Evolutionary conservation across 352 stramenopile genomes (phyloP), one percentile per base, ranked within the genome.

Genomic region (Phytophthora quininea): DNA sequence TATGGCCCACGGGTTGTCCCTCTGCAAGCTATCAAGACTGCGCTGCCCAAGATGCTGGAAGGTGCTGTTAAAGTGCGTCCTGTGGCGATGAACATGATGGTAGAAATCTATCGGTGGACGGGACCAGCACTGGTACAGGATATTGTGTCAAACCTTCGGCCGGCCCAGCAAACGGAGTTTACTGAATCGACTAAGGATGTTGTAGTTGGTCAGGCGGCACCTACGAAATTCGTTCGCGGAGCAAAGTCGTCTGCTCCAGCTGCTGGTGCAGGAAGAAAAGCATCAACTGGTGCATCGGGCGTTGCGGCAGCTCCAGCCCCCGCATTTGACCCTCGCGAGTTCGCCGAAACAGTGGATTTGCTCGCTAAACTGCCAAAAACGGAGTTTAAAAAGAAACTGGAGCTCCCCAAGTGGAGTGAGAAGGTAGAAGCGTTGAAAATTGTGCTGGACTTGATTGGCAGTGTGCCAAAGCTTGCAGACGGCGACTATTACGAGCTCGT

Each of bases 401-500:
- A 68, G 0, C 53, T 85, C 24, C 76, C 88, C 4, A 96, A 96
- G 60, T 96, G 89, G 89, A 96, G 88, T 40, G 83, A 93, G 65
- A 95, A 95, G 58, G 88, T 96, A 11, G 89, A 86, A 62, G 88
- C 82, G 2, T 58, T 96, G 11, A 92, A 95, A 54, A 94, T 95
- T 62, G 77, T 96, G n/a, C 54, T 96, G 31, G 87, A 95, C 19
- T 35, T 87, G 46, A 91, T 95, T 58, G 89, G 89, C 1, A 77
- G 88, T 4, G 75, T 96, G 19, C 89, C 89, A 4, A 96, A 96
- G 68, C 77, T 96, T 19, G 86, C 88, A 27, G 91, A 92, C 54
- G 89, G 87, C 15, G 89, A 96, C 15, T 96, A 91, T 65, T 92
- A 92, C 62, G 89, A 96, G 65, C 73, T 96, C 10, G 86, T 96